These are phyloP conservation scores for Penicillium atrosanguineum DNA, from an alignment of 495 filamentous ascomycete species.

Conservation along the genomic window DNA sequence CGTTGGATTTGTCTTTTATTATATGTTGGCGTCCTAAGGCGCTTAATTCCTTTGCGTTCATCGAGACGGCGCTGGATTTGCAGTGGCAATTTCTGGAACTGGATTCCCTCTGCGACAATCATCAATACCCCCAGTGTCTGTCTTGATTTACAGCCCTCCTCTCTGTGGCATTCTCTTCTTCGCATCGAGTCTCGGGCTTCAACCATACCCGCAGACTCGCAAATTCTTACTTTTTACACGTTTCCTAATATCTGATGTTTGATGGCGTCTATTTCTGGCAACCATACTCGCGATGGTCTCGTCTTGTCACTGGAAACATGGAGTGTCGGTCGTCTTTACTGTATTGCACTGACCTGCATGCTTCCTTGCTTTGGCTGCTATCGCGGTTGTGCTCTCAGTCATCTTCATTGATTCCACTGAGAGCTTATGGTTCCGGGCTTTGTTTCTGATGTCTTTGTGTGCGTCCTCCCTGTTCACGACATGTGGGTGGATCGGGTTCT, in stretches of 20 bases:
- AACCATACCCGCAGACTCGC: slow-evolving; percentile 8
- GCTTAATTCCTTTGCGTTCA: neutral
- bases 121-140: neutral
- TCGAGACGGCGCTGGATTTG: neutral
- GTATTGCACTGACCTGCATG: slow-evolving; percentile 28
- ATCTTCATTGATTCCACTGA: slow-evolving; percentile 40
- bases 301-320: neutral
- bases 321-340: slow-evolving; percentile 35
- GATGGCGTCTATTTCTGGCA: neutral
- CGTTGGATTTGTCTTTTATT: neutral
- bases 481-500: neutral
- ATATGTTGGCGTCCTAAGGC: neutral
- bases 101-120: neutral
- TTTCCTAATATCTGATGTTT: slow-evolving; percentile 10
- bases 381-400: slow-evolving; percentile 26
- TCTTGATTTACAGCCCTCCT: neutral
- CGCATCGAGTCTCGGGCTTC: slow-evolving; percentile 15
- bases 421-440: slow-evolving; percentile 6
- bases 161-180: neutral
- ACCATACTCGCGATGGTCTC: slow-evolving; percentile 5
- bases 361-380: neutral
- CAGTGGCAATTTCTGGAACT: neutral
- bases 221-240: slow-evolving; percentile 5
- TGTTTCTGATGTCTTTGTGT: slow-evolving; percentile 2
- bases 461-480: neutral